A percentile compares a stretch with the other conserved stretches of the same genome.
Evolutionary conservation across 805 yeast genomes (phyloP).

Genomic region (Wickerhamomyces bisporus): DNA sequence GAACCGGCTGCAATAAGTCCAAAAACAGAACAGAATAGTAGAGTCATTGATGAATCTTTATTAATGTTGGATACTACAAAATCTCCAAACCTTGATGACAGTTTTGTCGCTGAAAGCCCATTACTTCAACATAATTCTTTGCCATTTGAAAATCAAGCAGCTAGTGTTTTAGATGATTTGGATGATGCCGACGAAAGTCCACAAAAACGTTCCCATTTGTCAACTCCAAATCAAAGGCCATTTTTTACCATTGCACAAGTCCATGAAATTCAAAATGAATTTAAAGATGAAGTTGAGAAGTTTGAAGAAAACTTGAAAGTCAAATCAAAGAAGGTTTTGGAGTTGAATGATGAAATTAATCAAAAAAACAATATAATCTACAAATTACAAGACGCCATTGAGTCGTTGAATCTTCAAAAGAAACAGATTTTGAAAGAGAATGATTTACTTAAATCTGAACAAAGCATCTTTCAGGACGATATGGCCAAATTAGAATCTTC

Average conservation of each 20-base stretch:
- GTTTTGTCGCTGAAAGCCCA: conserved; percentile 16
- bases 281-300: conserved; percentile 18
- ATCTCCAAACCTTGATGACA: conserved; percentile 18
- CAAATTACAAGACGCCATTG: conserved; percentile 17
- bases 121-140: conserved; percentile 8
- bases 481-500: conserved; percentile 10
- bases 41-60: conserved; percentile 15
- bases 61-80: conserved; percentile 16
- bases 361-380: conserved; percentile 13
- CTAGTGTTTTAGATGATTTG: conserved; percentile 6
- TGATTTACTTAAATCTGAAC: conserved; percentile 18
- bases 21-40: conserved; percentile 24
- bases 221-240: conserved; percentile 22
- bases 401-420: conserved; percentile 14
- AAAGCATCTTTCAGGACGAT: conserved; percentile 15
- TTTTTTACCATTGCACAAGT: conserved; percentile 24
- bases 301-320: conserved; percentile 15
- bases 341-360: conserved; percentile 14
- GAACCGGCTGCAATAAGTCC: conserved; percentile 28
- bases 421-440: conserved; percentile 15
- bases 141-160: conserved; percentile 4
- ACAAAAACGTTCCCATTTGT: conserved; percentile 5
- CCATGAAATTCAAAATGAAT: conserved; percentile 23
- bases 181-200: conserved; percentile 6
- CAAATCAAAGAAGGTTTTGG: conserved; percentile 11